Evolutionary conservation across 148 eudicot species (phyloP).

Genomic region (Suaeda aralocaspica): DNA sequence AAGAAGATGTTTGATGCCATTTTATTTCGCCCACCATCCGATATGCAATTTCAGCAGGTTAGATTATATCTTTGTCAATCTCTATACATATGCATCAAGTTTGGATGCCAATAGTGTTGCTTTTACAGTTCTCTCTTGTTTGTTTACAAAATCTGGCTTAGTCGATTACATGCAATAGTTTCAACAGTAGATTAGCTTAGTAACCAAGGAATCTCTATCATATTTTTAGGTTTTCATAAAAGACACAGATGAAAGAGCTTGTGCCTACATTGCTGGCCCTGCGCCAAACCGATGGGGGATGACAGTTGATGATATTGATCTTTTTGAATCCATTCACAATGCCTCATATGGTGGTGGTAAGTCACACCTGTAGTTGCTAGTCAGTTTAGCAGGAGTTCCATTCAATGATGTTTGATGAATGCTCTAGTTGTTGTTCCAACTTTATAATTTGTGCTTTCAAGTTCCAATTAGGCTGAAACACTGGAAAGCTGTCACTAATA

Average conservation of each 20-base stretch:
- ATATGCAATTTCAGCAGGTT: constrained; percentile 85
- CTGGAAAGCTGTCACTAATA: background rate
- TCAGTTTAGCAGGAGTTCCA: background rate
- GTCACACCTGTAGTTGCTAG: background rate
- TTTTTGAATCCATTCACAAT: constrained; percentile 42
- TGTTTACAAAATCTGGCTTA: background rate
- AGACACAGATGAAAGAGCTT: constrained; percentile 99
- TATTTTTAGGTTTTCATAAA: constrained; percentile 66
- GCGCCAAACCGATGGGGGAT: constrained; percentile 98
- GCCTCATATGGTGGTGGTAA: constrained; percentile 36
- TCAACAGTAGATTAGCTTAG: background rate
- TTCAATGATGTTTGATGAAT: background rate
- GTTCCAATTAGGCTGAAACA: background rate
- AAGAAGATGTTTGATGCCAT: constrained; percentile 47
- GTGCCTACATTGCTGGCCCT: constrained; percentile 98
- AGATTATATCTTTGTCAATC: constrained; percentile 16
- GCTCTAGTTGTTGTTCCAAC: background rate
- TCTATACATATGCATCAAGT: background rate
- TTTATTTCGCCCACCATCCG: constrained; percentile 65
- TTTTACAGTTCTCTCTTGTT: constrained; percentile 1
- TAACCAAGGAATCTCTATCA: background rate
- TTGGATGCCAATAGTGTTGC: background rate
- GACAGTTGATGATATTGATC: constrained; percentile 65
- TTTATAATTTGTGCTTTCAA: background rate
- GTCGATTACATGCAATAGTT: background rate